phyloP scores from a whole-genome alignment of 441 rosid species.

The Sinapis alba region DNA sequence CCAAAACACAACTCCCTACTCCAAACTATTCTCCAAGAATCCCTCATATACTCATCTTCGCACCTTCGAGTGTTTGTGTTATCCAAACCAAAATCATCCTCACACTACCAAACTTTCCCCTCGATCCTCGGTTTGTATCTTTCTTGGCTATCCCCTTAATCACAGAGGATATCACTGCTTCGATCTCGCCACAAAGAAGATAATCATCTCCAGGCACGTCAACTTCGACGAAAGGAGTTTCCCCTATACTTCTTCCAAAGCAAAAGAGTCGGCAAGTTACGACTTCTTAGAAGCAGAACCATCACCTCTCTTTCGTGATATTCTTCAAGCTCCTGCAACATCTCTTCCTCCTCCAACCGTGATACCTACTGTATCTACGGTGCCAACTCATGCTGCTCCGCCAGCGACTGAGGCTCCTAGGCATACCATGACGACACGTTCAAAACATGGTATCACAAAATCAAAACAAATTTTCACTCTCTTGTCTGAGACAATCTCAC shows the following conservation, averaged over 20 bases:
- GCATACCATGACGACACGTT: background rate
- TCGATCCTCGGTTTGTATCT: background rate
- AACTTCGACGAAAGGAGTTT: background rate
- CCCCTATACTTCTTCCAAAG: background rate
- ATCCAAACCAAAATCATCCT: background rate
- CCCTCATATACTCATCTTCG: no score
- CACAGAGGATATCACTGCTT: background rate
- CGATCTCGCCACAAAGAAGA: background rate
- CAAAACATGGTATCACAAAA: background rate
- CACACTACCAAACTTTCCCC: background rate
- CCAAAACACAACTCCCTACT: no score
- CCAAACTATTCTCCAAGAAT: no score
- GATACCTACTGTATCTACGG: no score
- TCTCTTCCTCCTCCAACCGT: no score
- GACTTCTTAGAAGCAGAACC: no score
- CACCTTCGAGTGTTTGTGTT: no score
- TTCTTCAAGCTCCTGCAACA: no score
- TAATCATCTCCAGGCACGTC: background rate
- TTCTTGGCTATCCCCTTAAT: background rate
- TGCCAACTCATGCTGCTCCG: no score
- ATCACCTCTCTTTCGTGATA: no score
- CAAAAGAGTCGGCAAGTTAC: no score
- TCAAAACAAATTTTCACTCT: background rate
- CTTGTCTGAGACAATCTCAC: background rate
- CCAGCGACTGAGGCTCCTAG: background rate